Evolutionary conservation across 2,329 filamentous ascomycete species (phyloP).

Genomic region (Orbilia quercus): DNA sequence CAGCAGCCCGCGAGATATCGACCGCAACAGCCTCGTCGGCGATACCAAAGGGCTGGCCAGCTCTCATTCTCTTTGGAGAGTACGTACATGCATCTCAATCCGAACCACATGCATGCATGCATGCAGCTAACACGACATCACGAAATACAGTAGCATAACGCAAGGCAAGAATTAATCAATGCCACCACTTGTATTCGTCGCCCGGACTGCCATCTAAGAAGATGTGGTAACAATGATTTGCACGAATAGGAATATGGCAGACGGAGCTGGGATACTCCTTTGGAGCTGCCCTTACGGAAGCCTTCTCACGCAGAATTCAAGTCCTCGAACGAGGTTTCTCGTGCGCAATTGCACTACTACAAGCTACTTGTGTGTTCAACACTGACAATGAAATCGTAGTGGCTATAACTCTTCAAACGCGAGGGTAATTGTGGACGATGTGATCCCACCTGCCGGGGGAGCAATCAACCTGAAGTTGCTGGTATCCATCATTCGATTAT

Average conservation of each 20-base stretch:
- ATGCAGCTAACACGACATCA: conserved; percentile 22
- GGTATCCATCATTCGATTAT: conserved; percentile 64
- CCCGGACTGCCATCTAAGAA: too few relatives aligned
- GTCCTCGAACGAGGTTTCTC: conserved; percentile 88
- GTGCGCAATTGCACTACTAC: conserved; percentile 60
- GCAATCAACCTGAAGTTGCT: conserved; percentile 75
- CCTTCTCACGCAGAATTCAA: conserved; percentile 76
- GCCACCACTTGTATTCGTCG: too few relatives aligned
- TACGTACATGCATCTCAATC: conserved; percentile 15
- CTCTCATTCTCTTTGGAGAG: conserved; percentile 49
- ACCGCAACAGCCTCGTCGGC: not conserved
- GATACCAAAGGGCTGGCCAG: conserved; percentile 41
- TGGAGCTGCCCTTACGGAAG: conserved; percentile 37
- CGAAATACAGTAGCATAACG: conserved; percentile 49
- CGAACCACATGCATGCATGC: not conserved
- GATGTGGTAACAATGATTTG: too few relatives aligned
- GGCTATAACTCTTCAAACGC: conserved; percentile 86
- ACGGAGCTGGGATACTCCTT: conserved; percentile 40
- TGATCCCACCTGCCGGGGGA: conserved; percentile 75
- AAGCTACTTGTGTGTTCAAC: not conserved
- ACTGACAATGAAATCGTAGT: conserved; percentile 61
- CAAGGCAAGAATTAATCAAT: conserved; percentile 31
- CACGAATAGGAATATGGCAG: conserved; percentile 39
- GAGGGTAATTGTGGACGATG: conserved; percentile 73
- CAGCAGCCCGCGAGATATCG: not conserved